Percentiles rank a stretch among this genome's conserved stretches.
phyloP scores from a whole-genome alignment of 371 early-diverging fungal species.

The Mucor velutinosus region DNA sequence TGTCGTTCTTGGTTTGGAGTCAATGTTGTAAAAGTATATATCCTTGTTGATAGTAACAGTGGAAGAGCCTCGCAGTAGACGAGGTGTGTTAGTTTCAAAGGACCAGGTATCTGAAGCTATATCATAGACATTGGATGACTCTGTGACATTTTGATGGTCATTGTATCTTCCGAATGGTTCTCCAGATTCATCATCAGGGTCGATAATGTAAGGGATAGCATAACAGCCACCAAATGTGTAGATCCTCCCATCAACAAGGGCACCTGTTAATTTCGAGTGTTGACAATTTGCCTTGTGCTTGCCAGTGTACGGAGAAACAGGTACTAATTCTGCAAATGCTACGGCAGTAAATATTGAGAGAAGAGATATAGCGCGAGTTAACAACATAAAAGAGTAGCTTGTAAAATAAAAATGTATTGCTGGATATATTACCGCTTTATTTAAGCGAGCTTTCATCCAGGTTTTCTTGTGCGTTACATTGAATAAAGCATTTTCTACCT shows the following conservation, averaged over 20 bases:
- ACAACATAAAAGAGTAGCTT: background rate
- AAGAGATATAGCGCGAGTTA: background rate
- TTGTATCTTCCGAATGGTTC: background rate
- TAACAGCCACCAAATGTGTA: constrained; percentile 1
- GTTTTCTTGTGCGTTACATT: too few species aligned
- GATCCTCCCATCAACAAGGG: background rate
- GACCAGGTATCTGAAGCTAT: background rate
- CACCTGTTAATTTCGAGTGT: background rate
- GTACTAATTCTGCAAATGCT: background rate
- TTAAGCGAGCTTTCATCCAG: background rate
- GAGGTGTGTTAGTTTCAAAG: background rate
- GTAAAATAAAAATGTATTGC: background rate
- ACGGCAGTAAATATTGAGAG: background rate
- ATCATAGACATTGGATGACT: background rate
- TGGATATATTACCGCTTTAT: background rate
- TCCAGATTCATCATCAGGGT: background rate
- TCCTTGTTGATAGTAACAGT: background rate
- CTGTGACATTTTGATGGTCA: background rate
- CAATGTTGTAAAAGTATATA: background rate
- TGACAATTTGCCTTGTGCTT: background rate
- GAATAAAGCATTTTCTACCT: too few species aligned
- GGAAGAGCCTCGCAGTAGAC: background rate
- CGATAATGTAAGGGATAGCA: background rate
- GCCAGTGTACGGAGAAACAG: background rate
- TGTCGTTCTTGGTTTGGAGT: background rate